phyloP scores from a whole-genome alignment of 1,284 basidiomycete genomes.

The Fomitopsis pinicola region DNA sequence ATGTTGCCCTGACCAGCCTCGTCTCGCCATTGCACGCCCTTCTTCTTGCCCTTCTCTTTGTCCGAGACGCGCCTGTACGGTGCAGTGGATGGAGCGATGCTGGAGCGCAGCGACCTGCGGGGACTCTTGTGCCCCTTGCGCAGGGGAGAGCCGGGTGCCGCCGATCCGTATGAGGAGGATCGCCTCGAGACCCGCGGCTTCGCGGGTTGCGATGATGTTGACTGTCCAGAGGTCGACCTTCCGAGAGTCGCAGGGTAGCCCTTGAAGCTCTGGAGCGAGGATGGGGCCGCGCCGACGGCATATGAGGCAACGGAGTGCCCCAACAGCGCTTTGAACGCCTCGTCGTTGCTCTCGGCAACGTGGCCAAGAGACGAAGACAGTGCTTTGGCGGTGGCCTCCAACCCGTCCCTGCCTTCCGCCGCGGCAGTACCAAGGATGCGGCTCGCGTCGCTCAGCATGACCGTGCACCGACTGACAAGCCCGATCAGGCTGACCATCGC shows the following conservation, averaged over 20 bases:
- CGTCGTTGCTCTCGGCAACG: conserved; percentile 65
- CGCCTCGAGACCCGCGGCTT: conserved; percentile 37
- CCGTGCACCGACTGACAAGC: conserved; percentile 76
- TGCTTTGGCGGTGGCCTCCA: conserved; percentile 36
- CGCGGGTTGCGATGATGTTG: conserved; percentile 35
- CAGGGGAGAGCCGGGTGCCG: conserved; percentile 29
- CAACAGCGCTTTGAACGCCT: conserved; percentile 57
- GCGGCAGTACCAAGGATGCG: conserved; percentile 44
- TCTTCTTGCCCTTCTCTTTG: conserved; percentile 59
- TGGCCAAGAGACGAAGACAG: conserved; percentile 48
- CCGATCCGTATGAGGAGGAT: conserved; percentile 45
- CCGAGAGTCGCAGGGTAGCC: conserved; percentile 37
- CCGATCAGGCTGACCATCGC: conserved; percentile 70
- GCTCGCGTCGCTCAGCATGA: conserved; percentile 67
- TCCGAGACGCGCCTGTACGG: conserved; percentile 60
- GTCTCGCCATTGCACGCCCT: conserved; percentile 88
- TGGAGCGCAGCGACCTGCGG: conserved; percentile 66
- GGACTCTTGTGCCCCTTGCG: conserved; percentile 50
- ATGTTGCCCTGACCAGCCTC: conserved; percentile 82
- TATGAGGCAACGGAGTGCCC: conserved; percentile 62
- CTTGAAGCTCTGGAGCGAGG: conserved; percentile 27
- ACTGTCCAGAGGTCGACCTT: conserved; percentile 37
- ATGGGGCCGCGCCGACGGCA: conserved; percentile 21
- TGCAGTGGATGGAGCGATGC: conserved; percentile 41
- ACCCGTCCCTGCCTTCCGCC: conserved; percentile 38